Evolutionary conservation across 495 filamentous ascomycete genomes (phyloP).

Genomic region (Penicillium subrubescens): DNA sequence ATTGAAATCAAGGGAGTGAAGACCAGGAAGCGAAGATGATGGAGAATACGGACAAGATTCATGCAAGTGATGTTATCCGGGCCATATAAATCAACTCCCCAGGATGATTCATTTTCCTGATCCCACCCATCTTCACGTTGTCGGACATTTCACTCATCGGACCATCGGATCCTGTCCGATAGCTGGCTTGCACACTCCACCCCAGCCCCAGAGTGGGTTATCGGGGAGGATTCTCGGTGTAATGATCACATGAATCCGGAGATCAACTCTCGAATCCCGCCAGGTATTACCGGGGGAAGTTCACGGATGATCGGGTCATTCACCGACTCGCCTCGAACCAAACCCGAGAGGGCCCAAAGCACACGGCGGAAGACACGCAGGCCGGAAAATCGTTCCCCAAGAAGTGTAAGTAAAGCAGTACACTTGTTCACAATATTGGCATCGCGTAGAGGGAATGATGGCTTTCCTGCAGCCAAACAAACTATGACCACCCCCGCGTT

Average conservation of each 20-base stretch:
- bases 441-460: background rate
- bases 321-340: background rate
- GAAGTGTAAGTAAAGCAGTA: conserved; percentile 16
- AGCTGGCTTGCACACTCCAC: background rate
- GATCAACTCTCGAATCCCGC: conserved; percentile 16
- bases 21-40: background rate
- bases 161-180: background rate
- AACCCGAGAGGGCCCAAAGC: conserved; percentile 18
- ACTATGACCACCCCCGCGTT: conserved; percentile 21
- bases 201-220: background rate
- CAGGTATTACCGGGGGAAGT: conserved; percentile 17
- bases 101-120: background rate
- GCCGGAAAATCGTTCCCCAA: conserved; percentile 21
- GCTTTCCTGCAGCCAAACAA: conserved; percentile 12
- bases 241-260: background rate
- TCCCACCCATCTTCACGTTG: background rate
- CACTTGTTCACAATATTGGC: conserved; percentile 17
- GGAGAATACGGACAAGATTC: background rate
- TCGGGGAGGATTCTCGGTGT: background rate
- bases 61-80: background rate
- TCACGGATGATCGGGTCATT: conserved; percentile 16
- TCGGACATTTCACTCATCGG: background rate
- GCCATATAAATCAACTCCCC: background rate
- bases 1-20: background rate
- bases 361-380: conserved; percentile 22